Conservation (phyloP, 23 red algal species). For the Cyanidioschyzon merolae region DNA sequence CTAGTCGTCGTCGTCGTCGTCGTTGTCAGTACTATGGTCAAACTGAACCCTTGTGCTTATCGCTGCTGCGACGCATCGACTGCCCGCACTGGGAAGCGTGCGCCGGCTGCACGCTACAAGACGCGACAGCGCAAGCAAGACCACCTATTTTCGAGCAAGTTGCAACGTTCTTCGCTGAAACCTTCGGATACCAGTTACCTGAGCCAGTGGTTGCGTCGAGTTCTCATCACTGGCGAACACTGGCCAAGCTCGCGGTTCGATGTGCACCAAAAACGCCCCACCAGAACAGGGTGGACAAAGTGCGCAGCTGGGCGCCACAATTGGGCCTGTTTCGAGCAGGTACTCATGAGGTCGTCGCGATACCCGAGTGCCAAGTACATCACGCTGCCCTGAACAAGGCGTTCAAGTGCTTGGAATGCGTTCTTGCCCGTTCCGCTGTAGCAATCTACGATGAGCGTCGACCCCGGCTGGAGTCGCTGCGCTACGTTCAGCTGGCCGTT, state of each 20-base stretch:
- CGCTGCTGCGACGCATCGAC: background rate
- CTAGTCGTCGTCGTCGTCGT: no score
- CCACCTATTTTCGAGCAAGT: background rate
- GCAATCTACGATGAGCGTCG: slow-evolving; percentile 10
- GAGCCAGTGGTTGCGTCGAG: background rate
- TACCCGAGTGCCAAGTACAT: slow-evolving; percentile 19
- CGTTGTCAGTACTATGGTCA: no score
- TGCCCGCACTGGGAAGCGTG: slow-evolving; percentile 18
- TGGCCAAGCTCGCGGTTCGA: slow-evolving; percentile 23
- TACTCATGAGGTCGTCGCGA: slow-evolving; percentile 18
- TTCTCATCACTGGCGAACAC: slow-evolving; percentile 9
- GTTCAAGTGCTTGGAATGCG: background rate
- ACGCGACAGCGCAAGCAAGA: background rate
- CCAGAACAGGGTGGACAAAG: background rate
- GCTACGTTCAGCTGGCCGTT: slow-evolving; percentile 16
- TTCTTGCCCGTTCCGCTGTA: background rate
- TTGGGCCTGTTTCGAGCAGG: slow-evolving; percentile 22
- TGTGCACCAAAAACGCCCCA: background rate
- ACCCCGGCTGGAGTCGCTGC: background rate
- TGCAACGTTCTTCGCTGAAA: slow-evolving; percentile 3
- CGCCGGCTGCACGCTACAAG: slow-evolving; percentile 16
- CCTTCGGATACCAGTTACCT: background rate
- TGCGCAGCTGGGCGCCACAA: background rate
- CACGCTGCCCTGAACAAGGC: background rate
- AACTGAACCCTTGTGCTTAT: background rate